Evolutionary conservation across 495 filamentous ascomycete genomes (phyloP).

Genomic region (Opeltia flavorubescens): DNA sequence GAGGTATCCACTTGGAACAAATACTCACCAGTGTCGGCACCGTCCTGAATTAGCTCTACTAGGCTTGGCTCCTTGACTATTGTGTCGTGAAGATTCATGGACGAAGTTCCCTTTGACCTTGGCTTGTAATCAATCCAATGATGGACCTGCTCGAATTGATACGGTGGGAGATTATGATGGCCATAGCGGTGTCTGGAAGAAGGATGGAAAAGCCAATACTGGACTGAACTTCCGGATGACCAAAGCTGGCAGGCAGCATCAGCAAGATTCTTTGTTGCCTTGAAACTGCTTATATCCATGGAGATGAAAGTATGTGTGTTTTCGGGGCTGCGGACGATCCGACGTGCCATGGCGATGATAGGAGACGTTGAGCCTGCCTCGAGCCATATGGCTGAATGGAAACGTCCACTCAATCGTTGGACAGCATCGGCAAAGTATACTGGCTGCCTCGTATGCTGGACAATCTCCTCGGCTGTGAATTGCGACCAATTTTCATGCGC

Average conservation of each 20-base stretch:
- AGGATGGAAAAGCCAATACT: slow-evolving; percentile 35
- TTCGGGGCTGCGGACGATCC: slow-evolving; percentile 14
- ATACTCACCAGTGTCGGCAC: slow-evolving; percentile 1
- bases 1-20: slow-evolving; percentile 4
- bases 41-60: neutral
- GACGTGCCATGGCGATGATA: slow-evolving; percentile 29
- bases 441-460: slow-evolving; percentile 32
- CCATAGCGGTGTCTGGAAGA: slow-evolving; percentile 24
- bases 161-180: slow-evolving; percentile 33
- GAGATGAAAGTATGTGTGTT: slow-evolving; percentile 23
- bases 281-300: slow-evolving; percentile 25
- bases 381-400: slow-evolving; percentile 27
- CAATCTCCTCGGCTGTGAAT: slow-evolving; percentile 25
- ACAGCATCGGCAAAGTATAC: slow-evolving; percentile 38
- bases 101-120: neutral
- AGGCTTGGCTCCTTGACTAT: neutral
- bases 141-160: slow-evolving; percentile 35
- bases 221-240: slow-evolving; percentile 24
- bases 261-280: slow-evolving; percentile 19
- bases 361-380: slow-evolving; percentile 38
- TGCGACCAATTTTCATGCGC: slow-evolving; percentile 17
- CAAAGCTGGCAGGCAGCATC: slow-evolving; percentile 33
- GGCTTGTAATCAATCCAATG: slow-evolving; percentile 23
- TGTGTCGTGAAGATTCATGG: neutral
- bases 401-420: slow-evolving; percentile 23